A percentile compares a stretch with the other conserved stretches of the same genome.
Evolutionary conservation across 1,284 basidiomycete genomes (phyloP).

Genomic region (Mycosarcoma maydis): DNA sequence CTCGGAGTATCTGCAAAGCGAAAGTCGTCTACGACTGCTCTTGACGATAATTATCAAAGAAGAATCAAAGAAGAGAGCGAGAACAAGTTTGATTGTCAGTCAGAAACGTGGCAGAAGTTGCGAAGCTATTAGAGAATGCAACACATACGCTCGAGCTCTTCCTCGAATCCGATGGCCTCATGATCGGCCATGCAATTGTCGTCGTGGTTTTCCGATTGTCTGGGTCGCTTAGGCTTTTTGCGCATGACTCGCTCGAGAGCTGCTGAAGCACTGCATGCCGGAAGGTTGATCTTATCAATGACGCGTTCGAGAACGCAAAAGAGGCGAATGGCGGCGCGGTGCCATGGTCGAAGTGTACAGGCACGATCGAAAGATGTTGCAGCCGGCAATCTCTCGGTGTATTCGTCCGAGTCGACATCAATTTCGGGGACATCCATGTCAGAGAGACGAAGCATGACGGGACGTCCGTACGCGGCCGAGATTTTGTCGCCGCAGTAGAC

Average conservation of each 20-base stretch:
- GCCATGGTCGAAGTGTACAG: conserved; percentile 39
- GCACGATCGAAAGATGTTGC: conserved; percentile 42
- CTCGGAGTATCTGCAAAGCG: conserved; percentile 37
- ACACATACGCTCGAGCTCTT: conserved; percentile 36
- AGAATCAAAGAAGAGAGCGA: background rate
- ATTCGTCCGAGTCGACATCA: conserved; percentile 42
- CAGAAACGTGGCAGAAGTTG: background rate
- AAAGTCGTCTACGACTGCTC: conserved; percentile 34
- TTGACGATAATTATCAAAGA: too few relatives aligned
- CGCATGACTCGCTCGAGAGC: conserved; percentile 46
- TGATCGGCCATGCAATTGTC: conserved; percentile 51
- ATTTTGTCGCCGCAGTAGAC: conserved; percentile 51
- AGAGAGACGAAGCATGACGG: conserved; percentile 45
- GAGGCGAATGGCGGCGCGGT: conserved; percentile 43
- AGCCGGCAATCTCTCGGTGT: conserved; percentile 43
- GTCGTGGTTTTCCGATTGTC: conserved; percentile 42
- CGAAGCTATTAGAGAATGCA: background rate
- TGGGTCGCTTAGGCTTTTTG: conserved; percentile 44
- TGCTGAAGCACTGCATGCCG: conserved; percentile 39
- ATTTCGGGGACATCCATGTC: conserved; percentile 49
- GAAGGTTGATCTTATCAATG: conserved; percentile 52
- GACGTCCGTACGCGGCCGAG: conserved; percentile 45
- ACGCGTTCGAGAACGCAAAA: conserved; percentile 48
- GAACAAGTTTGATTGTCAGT: background rate
- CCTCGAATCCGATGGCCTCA: conserved; percentile 39